Base-by-base conservation (phyloP, 1,284 basidiomycete species). In the Schizopora paradoxa region DNA sequence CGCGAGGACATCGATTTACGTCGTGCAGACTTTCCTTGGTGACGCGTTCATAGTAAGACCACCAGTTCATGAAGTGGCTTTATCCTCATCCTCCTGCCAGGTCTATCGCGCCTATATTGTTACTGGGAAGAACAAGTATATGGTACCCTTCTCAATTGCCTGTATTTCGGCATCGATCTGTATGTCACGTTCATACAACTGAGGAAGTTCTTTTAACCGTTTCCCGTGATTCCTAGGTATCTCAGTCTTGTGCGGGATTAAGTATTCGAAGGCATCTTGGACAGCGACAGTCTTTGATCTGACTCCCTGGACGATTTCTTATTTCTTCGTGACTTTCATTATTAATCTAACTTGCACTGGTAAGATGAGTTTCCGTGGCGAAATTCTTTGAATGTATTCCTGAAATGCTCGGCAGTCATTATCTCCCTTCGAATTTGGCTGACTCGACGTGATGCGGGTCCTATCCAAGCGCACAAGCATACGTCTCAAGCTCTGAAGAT, bases 71-170 rank as follows among this genome's bases (percentile, higher is more conserved):
- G n/a, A n/a, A n/a, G n/a, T n/a, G n/a, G n/a, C n/a, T n/a, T n/a
- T n/a, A n/a, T n/a, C n/a, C n/a, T n/a, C 3, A 5, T 35, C 10
- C 10, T 35, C 14, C 14, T 16, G 22, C n/a, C n/a, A 35, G 33
- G 33, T 35, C 18, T 35, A 35, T 35, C 33, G 33, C 14, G 18
- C 22, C 6, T 35, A 35, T 16, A 22, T 43, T 3, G 42, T 43
- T 23, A 35, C 32, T 31, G 42, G 42, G 14, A 29, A 23, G 6
- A 33, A 43, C 10, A 8, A 22, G 10, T 33, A 33, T 6, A 16
- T 43, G 2, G 26, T 43, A 16, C 42, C 18, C 21, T 33, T 13
- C 21, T 29, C 11, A 22, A 35, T 11, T 32, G 29, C 19, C 22
- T 35, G 11, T 16, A 10, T 22, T 16, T 16, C 13, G 21, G 33